Conservation (phyloP, 257 asterid species). For the Solanum microdontum region DNA sequence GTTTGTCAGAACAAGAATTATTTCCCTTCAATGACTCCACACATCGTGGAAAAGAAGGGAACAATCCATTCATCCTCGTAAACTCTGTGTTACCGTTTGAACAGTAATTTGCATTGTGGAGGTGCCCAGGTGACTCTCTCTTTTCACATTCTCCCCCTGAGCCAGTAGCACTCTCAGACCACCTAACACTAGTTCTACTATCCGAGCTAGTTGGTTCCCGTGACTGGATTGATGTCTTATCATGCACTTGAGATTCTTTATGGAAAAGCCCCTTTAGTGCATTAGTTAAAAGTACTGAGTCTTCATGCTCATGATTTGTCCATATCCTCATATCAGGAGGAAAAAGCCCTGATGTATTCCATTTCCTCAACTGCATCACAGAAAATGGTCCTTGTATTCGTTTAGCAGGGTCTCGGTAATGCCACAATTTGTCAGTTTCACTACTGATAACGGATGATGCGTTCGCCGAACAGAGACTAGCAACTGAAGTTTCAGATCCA, state of each 20-base stretch:
- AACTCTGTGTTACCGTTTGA: constrained; percentile 13
- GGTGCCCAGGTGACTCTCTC: neutral
- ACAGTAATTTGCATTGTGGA: neutral
- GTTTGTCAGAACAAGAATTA: constrained; percentile 5
- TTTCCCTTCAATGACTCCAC: constrained; percentile 10
- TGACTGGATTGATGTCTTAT: constrained; percentile 19
- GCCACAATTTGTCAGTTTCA: constrained; percentile 84
- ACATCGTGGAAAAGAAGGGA: constrained; percentile 36
- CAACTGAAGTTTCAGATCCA: constrained; percentile 35
- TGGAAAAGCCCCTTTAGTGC: constrained; percentile 50
- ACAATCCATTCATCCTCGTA: constrained; percentile 24
- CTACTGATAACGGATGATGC: constrained; percentile 26
- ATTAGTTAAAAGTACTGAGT: constrained; percentile 54
- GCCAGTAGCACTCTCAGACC: neutral
- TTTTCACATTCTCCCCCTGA: neutral
- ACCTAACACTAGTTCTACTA: neutral
- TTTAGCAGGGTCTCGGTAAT: constrained; percentile 89
- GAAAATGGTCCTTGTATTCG: constrained; percentile 92
- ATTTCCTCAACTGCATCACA: constrained; percentile 66
- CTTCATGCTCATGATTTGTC: constrained; percentile 65
- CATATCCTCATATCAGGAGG: constrained; percentile 89
- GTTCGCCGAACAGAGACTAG: constrained; percentile 15
- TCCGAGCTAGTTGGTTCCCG: constrained; percentile 16
- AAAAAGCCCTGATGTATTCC: constrained; percentile 80
- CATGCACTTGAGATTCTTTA: constrained; percentile 29